phyloP scores from a whole-genome alignment of 2,329 filamentous ascomycete species.

The Nemania sp. region DNA sequence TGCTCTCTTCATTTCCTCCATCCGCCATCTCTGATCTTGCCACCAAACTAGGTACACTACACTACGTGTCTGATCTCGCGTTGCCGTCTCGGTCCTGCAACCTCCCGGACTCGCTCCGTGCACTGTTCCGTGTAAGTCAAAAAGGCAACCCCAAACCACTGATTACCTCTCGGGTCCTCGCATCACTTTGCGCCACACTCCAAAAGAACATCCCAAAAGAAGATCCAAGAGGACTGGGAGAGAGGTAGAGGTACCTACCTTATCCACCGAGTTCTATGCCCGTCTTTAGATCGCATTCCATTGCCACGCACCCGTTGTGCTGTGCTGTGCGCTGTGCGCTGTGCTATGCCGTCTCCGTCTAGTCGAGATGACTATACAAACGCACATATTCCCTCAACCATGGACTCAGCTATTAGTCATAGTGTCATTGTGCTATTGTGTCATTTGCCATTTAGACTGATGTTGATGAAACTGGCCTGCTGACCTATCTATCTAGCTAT shows the following conservation, averaged over 20 bases:
- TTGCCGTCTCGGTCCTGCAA: slow-evolving; percentile 7
- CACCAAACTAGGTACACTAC: background rate
- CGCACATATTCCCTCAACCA: slow-evolving; percentile 1
- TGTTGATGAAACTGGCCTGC: slow-evolving; percentile 12
- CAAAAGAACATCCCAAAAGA: background rate
- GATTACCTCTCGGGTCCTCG: background rate
- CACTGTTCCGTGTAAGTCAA: slow-evolving; percentile 11
- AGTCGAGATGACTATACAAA: slow-evolving; percentile 23
- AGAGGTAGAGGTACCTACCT: too few species aligned
- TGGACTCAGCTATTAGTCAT: too few species aligned
- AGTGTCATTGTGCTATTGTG: background rate
- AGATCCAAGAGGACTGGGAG: background rate
- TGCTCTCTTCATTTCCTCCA: background rate
- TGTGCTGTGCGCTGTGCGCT: too few species aligned
- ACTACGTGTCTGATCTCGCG: background rate
- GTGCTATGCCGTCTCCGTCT: background rate
- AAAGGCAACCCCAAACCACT: background rate
- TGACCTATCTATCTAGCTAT: slow-evolving; percentile 12
- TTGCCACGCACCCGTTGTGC: background rate
- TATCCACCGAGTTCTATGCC: background rate
- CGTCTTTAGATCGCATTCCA: slow-evolving; percentile 18
- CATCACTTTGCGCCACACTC: slow-evolving; percentile 12
- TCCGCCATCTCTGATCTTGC: background rate
- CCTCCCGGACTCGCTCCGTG: slow-evolving; percentile 6
- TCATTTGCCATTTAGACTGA: slow-evolving; percentile 16